Conservation (phyloP, 2,329 filamentous ascomycete genomes). For the Pseudogymnoascus sp. region DNA sequence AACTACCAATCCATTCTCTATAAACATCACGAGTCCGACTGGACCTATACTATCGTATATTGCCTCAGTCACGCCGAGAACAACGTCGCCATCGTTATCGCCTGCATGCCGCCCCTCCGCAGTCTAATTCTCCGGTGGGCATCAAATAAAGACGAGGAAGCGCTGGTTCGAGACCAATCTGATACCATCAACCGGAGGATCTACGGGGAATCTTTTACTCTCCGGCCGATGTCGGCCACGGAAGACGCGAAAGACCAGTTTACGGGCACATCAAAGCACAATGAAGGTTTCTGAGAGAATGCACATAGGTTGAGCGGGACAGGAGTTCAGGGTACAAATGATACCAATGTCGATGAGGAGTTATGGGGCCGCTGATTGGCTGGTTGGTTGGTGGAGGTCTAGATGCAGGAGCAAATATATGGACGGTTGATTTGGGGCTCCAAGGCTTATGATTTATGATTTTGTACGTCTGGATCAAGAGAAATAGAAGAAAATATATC, state of each 20-base stretch:
- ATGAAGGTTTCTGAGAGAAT: not conserved
- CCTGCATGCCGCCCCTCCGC: conserved; percentile 5
- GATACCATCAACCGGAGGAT: conserved; percentile 3
- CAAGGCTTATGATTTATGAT: not conserved
- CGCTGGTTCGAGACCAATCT: not conserved
- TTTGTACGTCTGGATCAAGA: not conserved
- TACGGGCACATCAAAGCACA: conserved; percentile 1
- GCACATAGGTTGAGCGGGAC: not conserved
- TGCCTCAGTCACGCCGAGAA: conserved; percentile 4
- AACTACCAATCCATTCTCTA: conserved; percentile 3
- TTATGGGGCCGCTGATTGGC: not conserved
- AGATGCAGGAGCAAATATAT: not conserved
- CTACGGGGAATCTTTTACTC: not conserved
- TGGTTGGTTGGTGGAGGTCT: not conserved
- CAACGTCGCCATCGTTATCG: not conserved
- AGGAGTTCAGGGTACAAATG: not conserved
- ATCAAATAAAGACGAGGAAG: conserved; percentile 8
- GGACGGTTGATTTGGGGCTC: not conserved
- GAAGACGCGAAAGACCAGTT: not conserved
- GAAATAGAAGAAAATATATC: not conserved
- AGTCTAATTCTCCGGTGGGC: not conserved
- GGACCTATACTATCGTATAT: conserved; percentile 7
- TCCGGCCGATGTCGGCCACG: conserved; percentile 1
- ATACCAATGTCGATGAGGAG: conserved; percentile 6
- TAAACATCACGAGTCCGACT: not conserved